phyloP scores from a whole-genome alignment of 306 rosid species.

The Hippophae rhamnoides region DNA sequence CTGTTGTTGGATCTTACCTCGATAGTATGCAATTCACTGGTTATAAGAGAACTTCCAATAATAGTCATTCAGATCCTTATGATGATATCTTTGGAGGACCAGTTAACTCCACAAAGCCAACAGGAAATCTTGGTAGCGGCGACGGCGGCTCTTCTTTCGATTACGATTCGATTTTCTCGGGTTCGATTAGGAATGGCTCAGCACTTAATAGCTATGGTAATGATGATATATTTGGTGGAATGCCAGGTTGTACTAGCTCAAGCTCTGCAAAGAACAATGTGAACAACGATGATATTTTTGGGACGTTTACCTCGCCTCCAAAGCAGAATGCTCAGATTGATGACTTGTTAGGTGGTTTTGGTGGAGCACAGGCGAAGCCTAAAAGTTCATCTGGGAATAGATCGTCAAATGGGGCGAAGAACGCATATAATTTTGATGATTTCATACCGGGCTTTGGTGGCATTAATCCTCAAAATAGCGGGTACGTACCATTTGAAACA shows the following conservation, averaged over 20 bases:
- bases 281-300: conserved; percentile 24
- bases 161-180: conserved; percentile 48
- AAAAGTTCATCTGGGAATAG: conserved; percentile 15
- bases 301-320: conserved; percentile 28
- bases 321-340: conserved; percentile 34
- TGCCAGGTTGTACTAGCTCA: conserved; percentile 31
- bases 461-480: conserved; percentile 26
- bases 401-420: conserved; percentile 6
- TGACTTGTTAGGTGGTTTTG: conserved; percentile 47
- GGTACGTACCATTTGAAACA: conserved; percentile 31
- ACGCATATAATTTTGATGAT: conserved; percentile 39
- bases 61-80: conserved; percentile 31
- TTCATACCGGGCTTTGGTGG: conserved; percentile 72
- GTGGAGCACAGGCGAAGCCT: conserved; percentile 24
- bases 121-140: conserved; percentile 16
- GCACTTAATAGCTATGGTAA: conserved; percentile 23
- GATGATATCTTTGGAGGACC: conserved; percentile 37
- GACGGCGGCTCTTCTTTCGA: conserved; percentile 29
- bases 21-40: neutral
- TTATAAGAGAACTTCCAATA: neutral
- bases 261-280: conserved; percentile 20
- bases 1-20: conserved; percentile 25
- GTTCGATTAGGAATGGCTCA: conserved; percentile 26
- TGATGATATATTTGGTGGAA: conserved; percentile 62
- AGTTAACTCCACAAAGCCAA: conserved; percentile 3